Conservation (phyloP, 345 rosid species). For the Clausena lansium region DNA sequence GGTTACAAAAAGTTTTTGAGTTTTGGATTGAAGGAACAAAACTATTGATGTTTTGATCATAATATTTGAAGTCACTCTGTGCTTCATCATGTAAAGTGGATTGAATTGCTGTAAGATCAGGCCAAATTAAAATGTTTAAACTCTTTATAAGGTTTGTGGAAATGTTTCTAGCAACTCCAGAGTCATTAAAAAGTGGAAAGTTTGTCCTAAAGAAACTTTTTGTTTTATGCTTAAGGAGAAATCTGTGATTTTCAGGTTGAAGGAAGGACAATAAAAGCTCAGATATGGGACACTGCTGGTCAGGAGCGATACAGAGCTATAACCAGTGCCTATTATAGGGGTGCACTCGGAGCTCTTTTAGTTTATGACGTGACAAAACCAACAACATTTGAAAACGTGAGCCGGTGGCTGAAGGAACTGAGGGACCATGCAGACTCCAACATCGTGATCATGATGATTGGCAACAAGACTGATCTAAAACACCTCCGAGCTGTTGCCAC, state of each 20-base stretch:
- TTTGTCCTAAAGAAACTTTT: background rate
- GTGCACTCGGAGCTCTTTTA: slow-evolving; percentile 95
- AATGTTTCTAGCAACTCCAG: background rate
- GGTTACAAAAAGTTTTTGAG: background rate
- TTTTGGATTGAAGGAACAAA: background rate
- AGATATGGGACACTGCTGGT: slow-evolving; percentile 99
- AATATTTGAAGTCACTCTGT: background rate
- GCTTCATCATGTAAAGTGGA: background rate
- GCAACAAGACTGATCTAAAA: slow-evolving; percentile 94
- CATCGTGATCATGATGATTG: slow-evolving; percentile 87
- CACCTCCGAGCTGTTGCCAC: slow-evolving; percentile 93
- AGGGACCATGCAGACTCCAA: slow-evolving; percentile 97
- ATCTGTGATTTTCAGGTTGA: slow-evolving; percentile 52
- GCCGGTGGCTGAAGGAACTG: slow-evolving; percentile 93
- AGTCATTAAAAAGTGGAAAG: background rate
- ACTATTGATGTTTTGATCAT: too few species aligned
- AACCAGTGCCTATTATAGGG: slow-evolving; percentile 92
- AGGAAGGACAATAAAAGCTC: slow-evolving; percentile 93
- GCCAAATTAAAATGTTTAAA: background rate
- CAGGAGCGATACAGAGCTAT: slow-evolving; percentile 97
- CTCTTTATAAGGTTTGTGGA: background rate
- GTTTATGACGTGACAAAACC: slow-evolving; percentile 94
- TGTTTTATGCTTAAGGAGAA: slow-evolving; percentile 6
- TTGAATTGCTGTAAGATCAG: background rate
- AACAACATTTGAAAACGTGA: slow-evolving; percentile 81